Percentiles rank a stretch among this genome's conserved stretches.
Conservation (phyloP, 2,329 filamentous ascomycete genomes). For the Xylariaceae sp. region DNA sequence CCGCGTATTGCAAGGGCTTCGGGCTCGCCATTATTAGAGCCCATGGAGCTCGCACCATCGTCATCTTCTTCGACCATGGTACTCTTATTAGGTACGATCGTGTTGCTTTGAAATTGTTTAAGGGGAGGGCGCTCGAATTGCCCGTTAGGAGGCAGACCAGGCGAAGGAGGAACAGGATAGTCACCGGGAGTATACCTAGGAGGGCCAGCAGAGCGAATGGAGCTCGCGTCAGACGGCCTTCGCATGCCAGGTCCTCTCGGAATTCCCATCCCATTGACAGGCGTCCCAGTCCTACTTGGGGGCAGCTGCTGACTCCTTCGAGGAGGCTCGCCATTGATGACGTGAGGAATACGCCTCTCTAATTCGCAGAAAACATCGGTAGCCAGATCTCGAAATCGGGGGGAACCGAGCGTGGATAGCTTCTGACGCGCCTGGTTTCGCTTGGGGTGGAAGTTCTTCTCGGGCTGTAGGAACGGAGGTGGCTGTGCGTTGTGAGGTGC, state of each 20-base stretch:
- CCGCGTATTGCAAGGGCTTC: slow-evolving; percentile 60
- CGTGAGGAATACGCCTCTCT: slow-evolving; percentile 82
- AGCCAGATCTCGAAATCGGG: slow-evolving; percentile 84
- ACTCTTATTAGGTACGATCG: slow-evolving; percentile 95
- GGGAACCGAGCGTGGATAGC: slow-evolving; percentile 80
- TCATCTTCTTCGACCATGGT: slow-evolving; percentile 97
- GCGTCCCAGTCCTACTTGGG: slow-evolving; percentile 58
- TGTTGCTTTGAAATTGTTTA: slow-evolving; percentile 92
- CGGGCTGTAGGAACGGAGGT: slow-evolving; percentile 77
- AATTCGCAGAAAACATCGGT: slow-evolving; percentile 96
- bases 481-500: slow-evolving; percentile 46
- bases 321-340: slow-evolving; percentile 67
- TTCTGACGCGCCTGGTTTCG: slow-evolving; percentile 97
- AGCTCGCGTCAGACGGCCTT: slow-evolving; percentile 60
- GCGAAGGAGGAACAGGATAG: slow-evolving; percentile 56
- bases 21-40: slow-evolving; percentile 55
- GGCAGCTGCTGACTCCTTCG: slow-evolving; percentile 56
- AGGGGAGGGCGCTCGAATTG: slow-evolving; percentile 74
- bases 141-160: slow-evolving; percentile 52
- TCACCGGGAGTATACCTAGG: slow-evolving; percentile 35
- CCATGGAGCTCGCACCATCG: slow-evolving; percentile 57
- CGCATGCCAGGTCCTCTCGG: slow-evolving; percentile 48
- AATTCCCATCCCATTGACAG: slow-evolving; percentile 53
- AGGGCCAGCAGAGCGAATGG: slow-evolving; percentile 44
- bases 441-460: slow-evolving; percentile 89